phyloP scores from a whole-genome alignment of 176 grass and related monocot genomes.

The Triticum turgidum region DNA sequence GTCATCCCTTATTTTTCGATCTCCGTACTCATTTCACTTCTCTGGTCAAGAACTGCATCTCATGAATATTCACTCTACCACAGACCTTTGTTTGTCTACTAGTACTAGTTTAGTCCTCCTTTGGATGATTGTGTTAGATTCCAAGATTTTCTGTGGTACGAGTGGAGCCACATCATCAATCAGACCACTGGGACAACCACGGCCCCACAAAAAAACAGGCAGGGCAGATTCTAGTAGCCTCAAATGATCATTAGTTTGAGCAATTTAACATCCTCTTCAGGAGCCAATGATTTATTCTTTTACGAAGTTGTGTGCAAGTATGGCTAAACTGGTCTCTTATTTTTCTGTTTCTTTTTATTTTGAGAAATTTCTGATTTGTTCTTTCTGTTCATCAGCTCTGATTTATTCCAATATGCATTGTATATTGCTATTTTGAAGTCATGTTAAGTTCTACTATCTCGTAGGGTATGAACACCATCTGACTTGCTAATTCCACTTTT shows the following conservation, averaged over 20 bases:
- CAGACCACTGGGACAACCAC: neutral
- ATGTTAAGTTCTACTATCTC: neutral
- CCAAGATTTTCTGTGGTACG: neutral
- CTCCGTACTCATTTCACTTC: neutral
- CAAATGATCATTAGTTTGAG: neutral
- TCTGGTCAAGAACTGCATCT: neutral
- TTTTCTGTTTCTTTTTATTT: too few species aligned
- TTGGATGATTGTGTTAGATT: slow-evolving; percentile 4
- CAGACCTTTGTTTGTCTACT: neutral
- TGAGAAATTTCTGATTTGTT: neutral
- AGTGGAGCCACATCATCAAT: neutral
- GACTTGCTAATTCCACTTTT: neutral
- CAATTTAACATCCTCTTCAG: neutral
- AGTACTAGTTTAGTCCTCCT: neutral
- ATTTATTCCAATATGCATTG: neutral
- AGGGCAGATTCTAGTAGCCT: neutral
- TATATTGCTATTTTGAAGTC: neutral
- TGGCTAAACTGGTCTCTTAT: neutral
- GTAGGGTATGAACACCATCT: neutral
- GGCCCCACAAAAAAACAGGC: neutral
- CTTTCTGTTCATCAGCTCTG: neutral
- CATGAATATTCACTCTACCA: slow-evolving; percentile 2
- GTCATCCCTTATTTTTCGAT: neutral
- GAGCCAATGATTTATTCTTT: slow-evolving; percentile 1
- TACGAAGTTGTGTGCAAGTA: neutral